phyloP scores from a whole-genome alignment of 768 basidiomycete genomes.

The Rhodotorula kratochvilovae region DNA sequence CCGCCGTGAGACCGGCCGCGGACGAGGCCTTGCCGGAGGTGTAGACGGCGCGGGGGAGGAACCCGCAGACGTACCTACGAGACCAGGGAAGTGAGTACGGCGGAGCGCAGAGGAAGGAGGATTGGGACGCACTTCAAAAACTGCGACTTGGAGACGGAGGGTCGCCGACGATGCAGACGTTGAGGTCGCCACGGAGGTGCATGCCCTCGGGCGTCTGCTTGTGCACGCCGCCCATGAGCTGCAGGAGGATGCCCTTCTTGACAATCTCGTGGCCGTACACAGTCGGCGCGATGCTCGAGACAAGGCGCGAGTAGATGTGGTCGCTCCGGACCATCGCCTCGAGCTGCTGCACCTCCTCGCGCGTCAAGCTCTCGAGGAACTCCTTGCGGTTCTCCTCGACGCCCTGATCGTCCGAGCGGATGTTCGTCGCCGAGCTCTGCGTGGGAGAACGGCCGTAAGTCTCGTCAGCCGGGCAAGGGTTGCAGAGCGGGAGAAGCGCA shows the following conservation, averaged over 20 bases:
- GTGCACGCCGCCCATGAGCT: constrained; percentile 98
- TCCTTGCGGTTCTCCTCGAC: constrained; percentile 56
- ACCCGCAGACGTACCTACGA: constrained; percentile 87
- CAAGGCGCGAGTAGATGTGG: constrained; percentile 88
- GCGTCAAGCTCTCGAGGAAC: constrained; percentile 82
- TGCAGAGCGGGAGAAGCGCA: constrained; percentile 50
- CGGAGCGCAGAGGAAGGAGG: not conserved
- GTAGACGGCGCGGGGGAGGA: constrained; percentile 95
- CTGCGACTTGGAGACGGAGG: constrained; percentile 96
- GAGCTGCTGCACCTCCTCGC: constrained; percentile 91
- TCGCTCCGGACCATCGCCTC: constrained; percentile 89
- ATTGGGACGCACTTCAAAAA: constrained; percentile 76
- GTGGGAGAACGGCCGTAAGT: too few relatives aligned
- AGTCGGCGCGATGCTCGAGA: constrained; percentile 92
- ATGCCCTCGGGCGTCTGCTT: constrained; percentile 95
- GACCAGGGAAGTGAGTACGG: constrained; percentile 11
- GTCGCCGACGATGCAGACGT: constrained; percentile 96
- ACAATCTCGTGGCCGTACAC: constrained; percentile 99
- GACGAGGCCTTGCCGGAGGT: constrained; percentile 99
- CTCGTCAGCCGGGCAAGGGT: not conserved
- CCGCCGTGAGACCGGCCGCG: constrained; percentile 96
- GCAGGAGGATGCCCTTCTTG: constrained; percentile 91
- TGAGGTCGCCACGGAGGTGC: constrained; percentile 96
- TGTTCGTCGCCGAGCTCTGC: constrained; percentile 71
- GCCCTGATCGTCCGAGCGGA: constrained; percentile 82